Evolutionary conservation across 345 rosid genomes (phyloP), one percentile per base, ranked within the genome.

Genomic region (Populus deltoides): DNA sequence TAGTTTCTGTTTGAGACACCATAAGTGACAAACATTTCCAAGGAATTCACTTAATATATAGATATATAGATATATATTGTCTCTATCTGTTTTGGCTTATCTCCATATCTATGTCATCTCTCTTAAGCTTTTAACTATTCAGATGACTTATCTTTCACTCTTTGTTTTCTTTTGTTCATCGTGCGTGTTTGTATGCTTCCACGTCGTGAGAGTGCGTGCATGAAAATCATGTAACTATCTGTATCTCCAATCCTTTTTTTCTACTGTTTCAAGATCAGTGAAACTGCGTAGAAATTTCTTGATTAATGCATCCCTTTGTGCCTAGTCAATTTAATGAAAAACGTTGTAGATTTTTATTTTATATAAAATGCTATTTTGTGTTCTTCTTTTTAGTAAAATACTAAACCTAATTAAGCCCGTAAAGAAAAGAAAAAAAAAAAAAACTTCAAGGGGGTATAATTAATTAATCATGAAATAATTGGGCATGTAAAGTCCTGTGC

Each of bases 261-360:
- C 33, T 59, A 20, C 17, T 31, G 2, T 5, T n/a, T 24, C 66
- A 13, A 47, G 29, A 39, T 72, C 9, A 31, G 78, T 63, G 80
- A 81, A 84, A 79, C 53, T 81, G 57, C 87, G n/a, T 4, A 71
- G 86, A 84, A 85, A 51, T 72, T 85, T 81, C 83, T 70, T 77
- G 77, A 43, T 61, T 47, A 36, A 18, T 47, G 6, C 73, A 16
- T 36, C 20, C 39, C 70, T 16, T 59, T 59, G 65, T 24, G 9
- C 9, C 10, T 20, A 3, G 27, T 3, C 63, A n/a, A 11, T 59
- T n/a, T 59, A 24, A n/a, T n/a, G 63, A 59, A 59, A 4, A 59
- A n/a, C 25, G 1, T n/a, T 59, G 63, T 4, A n/a, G 63, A 57
- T 16, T 51, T 49, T 4, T 55, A 0, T 57, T 57, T n/a, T n/a